Conservation (phyloP, 805 yeast genomes). For the Candida insectalens region DNA sequence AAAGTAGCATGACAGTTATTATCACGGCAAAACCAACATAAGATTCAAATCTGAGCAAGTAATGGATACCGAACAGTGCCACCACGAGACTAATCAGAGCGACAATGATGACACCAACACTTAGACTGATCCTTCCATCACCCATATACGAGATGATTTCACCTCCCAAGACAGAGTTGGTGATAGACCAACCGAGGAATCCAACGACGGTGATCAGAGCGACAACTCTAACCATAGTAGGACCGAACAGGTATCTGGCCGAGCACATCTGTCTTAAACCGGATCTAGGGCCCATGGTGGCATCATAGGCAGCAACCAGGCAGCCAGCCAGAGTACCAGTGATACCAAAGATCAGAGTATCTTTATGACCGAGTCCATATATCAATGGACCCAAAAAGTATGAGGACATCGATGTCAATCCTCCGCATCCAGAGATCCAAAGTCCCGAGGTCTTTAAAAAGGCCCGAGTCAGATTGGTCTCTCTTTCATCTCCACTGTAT, state of each 20-base stretch:
- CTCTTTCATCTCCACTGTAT: conserved; percentile 49
- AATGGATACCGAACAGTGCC: conserved; percentile 71
- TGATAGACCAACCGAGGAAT: conserved; percentile 88
- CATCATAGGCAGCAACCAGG: conserved; percentile 69
- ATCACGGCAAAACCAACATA: conserved; percentile 60
- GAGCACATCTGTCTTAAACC: conserved; percentile 87
- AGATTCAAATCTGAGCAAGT: conserved; percentile 59
- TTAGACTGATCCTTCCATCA: conserved; percentile 54
- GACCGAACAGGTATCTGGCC: conserved; percentile 72
- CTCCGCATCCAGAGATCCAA: conserved; percentile 83
- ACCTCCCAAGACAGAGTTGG: conserved; percentile 85
- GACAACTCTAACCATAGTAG: conserved; percentile 74
- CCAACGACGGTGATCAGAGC: conserved; percentile 67
- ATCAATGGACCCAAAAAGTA: conserved; percentile 67
- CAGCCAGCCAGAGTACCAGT: conserved; percentile 63
- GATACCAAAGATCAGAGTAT: conserved; percentile 53
- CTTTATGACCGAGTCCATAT: conserved; percentile 59
- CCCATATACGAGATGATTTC: conserved; percentile 65
- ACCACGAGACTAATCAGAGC: conserved; percentile 53
- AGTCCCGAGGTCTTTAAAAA: conserved; percentile 49
- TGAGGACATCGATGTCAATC: conserved; percentile 83
- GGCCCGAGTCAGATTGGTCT: conserved; percentile 6
- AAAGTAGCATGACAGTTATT: conserved; percentile 56
- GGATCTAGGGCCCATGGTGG: conserved; percentile 83
- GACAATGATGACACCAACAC: conserved; percentile 68